Conservation (phyloP, 1,284 basidiomycete genomes). For the Bjerkandera adusta region DNA sequence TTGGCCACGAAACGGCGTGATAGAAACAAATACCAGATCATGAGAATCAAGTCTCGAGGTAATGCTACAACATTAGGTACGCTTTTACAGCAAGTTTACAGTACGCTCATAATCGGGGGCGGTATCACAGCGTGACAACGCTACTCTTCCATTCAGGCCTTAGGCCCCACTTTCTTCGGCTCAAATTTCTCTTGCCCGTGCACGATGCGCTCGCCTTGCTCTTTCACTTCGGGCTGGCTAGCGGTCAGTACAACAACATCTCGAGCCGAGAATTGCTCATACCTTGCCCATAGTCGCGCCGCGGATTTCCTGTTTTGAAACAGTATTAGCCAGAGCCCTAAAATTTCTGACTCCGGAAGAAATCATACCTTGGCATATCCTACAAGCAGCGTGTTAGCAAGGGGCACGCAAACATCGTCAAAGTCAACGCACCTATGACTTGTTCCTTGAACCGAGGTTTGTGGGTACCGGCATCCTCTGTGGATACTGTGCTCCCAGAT, state of each 20-base stretch:
- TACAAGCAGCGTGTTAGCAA: background rate
- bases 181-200: conserved; percentile 17
- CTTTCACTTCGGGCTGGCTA: conserved; percentile 15
- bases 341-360: too few species aligned
- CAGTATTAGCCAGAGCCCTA: background rate
- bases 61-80: too few species aligned
- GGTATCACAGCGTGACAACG: too few species aligned
- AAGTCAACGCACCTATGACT: conserved; percentile 14
- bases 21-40: too few species aligned
- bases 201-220: conserved; percentile 18
- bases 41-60: too few species aligned
- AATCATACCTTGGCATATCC: conserved; percentile 15
- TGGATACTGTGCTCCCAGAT: conserved; percentile 8
- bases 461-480: background rate
- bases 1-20: too few species aligned
- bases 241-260: background rate
- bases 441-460: conserved; percentile 19
- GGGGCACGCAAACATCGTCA: background rate
- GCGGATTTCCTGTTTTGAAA: conserved; percentile 13
- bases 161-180: conserved; percentile 19
- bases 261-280: background rate
- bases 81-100: too few species aligned
- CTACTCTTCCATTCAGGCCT: too few species aligned
- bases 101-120: too few species aligned
- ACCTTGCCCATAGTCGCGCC: conserved; percentile 16